These are phyloP conservation scores for Betula pendula DNA, from an alignment of 306 rosid species.

Conservation along the genomic window DNA sequence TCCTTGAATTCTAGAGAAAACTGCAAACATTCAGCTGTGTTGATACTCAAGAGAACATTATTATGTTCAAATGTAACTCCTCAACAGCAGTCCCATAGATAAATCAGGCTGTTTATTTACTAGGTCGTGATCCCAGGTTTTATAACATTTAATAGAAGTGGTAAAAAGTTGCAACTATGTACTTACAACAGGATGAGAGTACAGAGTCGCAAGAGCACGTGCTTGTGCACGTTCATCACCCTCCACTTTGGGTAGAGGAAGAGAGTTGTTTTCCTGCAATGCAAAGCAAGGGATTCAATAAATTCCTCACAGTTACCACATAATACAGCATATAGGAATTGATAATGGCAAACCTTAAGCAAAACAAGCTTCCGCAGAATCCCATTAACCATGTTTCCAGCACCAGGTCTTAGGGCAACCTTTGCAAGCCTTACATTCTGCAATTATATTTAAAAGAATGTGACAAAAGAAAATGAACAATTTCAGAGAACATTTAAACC, in stretches of 20 bases:
- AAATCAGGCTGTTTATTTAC: background rate
- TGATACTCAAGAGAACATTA: background rate
- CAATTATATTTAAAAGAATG: conserved; percentile 23
- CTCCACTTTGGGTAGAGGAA: conserved; percentile 82
- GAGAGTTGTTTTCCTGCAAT: conserved; percentile 59
- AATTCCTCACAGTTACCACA: conserved; percentile 4
- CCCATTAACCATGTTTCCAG: conserved; percentile 91
- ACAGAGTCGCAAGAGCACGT: conserved; percentile 76
- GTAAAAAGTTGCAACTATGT: conserved; percentile 11
- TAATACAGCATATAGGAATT: conserved; percentile 8
- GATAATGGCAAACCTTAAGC: conserved; percentile 55
- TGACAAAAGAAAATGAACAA: background rate
- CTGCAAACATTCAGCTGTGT: background rate
- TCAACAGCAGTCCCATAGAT: background rate
- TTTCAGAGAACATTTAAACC: background rate
- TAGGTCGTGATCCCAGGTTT: conserved; percentile 7
- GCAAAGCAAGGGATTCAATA: conserved; percentile 30
- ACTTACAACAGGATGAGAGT: conserved; percentile 91
- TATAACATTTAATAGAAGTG: conserved; percentile 8
- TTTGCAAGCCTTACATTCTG: conserved; percentile 91
- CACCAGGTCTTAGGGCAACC: conserved; percentile 87
- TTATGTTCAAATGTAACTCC: background rate
- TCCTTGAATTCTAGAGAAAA: background rate
- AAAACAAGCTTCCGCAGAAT: conserved; percentile 72
- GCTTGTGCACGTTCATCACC: conserved; percentile 86